Evolutionary conservation across 2,329 filamentous ascomycete genomes (phyloP), one percentile per base, ranked within the genome.

Genomic region (Aspergillus proliferans): DNA sequence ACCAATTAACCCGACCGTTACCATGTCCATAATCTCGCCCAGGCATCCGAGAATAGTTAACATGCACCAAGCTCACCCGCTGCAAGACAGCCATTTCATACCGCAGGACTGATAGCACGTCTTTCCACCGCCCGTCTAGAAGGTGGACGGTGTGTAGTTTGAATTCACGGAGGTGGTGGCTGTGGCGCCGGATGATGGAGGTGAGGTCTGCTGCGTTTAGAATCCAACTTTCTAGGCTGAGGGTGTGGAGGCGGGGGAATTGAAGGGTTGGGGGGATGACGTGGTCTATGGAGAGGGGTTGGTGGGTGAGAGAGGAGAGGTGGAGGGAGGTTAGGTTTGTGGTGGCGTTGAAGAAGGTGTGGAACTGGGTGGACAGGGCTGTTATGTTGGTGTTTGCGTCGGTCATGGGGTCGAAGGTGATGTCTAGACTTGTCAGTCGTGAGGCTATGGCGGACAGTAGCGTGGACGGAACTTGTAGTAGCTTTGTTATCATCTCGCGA

Each of bases 171-270:
- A 87, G 66, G 22, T 74, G 78, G 9, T 75, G 70, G 45, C 73
- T 70, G 58, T 86, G 82, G 36, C 81, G 75, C 26, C 73, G 69
- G 2, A 79, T 73, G 5, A 86, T 66, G 0, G 66, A 67, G 42
- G 83, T 79, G 45, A 87, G 80, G 58, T 87, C 84, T 1, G 78
- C 72, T 1, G 78, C 76, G 42, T 78, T 69, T 3, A 86, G 66
- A 39, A 76, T 75, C 84, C 84, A 86, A 12, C 80, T 77, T 54
- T 85, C 81, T 19, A 87, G 77, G 2, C 83, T 83, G 48, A 86
- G 79, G 2, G 82, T 81, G 30, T 80, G 74, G 4, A 87, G 69
- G 30, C 78, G 79, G 12, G 78, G 74, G 81, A 82, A 85, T 40
- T 74, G 73, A 6, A 83, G 74, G 8, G 38, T 22, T 49, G 79